Conservation (phyloP, 2,329 filamentous ascomycete genomes). For the Fusarium musae region DNA sequence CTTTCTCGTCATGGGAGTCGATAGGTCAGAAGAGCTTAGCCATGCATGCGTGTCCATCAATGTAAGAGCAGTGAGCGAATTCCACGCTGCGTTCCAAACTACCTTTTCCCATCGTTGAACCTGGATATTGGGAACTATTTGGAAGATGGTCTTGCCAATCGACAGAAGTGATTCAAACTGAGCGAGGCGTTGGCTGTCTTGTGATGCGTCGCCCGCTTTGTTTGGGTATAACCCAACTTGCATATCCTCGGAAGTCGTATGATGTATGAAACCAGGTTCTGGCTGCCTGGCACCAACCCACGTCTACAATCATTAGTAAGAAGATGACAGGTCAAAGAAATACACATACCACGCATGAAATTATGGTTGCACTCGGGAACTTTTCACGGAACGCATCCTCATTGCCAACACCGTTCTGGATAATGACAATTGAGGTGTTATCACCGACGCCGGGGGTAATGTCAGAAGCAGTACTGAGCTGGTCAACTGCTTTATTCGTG, state of each 20-base stretch:
- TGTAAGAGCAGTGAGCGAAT: slow-evolving; percentile 68
- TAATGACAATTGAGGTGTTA: slow-evolving; percentile 64
- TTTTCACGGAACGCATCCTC: slow-evolving; percentile 62
- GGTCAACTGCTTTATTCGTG: slow-evolving; percentile 38
- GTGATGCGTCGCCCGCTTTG: slow-evolving; percentile 27
- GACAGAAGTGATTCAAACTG: slow-evolving; percentile 55
- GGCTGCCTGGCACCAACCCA: slow-evolving; percentile 65
- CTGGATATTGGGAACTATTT: slow-evolving; percentile 66
- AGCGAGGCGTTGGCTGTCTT: slow-evolving; percentile 53
- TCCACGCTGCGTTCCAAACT: slow-evolving; percentile 70
- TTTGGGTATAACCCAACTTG: slow-evolving; percentile 65
- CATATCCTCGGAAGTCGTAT: slow-evolving; percentile 64
- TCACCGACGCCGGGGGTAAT: slow-evolving; percentile 51
- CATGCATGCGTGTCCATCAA: slow-evolving; percentile 63
- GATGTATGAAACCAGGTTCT: slow-evolving; percentile 59
- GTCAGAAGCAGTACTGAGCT: slow-evolving; percentile 18
- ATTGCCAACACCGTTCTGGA: slow-evolving; percentile 71
- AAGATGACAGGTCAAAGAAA: neutral
- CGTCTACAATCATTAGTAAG: slow-evolving; percentile 46
- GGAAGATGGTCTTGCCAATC: slow-evolving; percentile 56
- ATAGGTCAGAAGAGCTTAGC: slow-evolving; percentile 55
- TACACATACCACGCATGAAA: slow-evolving; percentile 63
- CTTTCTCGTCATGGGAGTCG: slow-evolving; percentile 61
- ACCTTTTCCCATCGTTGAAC: slow-evolving; percentile 69
- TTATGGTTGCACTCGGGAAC: slow-evolving; percentile 63